Conservation (phyloP, 2,329 filamentous ascomycete species). For the Xylaria arbuscula region DNA sequence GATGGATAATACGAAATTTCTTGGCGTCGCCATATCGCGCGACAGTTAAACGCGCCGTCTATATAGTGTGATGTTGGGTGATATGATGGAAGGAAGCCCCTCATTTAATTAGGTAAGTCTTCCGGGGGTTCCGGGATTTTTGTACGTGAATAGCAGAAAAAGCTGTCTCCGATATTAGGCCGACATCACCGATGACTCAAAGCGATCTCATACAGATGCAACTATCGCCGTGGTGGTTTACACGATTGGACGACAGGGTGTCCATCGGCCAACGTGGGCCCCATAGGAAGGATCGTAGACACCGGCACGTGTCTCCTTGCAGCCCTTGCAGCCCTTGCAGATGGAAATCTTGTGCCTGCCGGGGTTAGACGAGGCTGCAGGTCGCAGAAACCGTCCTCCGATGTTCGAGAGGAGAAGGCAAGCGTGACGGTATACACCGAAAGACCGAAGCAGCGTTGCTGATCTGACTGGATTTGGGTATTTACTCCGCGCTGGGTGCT, state of each 20-base stretch:
- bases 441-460: conserved; percentile 29
- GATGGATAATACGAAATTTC: neutral
- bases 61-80: conserved; percentile 10
- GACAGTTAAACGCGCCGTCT: neutral
- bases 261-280: conserved; percentile 2
- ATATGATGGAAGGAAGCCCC: conserved; percentile 4
- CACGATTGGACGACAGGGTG: conserved; percentile 8
- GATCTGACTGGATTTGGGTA: conserved; percentile 17
- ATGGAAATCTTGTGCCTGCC: neutral
- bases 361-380: conserved; percentile 13
- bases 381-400: neutral
- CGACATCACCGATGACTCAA: conserved; percentile 33
- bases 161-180: conserved; percentile 17
- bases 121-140: conserved; percentile 24
- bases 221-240: neutral
- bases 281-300: neutral
- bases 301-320: neutral
- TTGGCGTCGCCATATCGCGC: conserved; percentile 2
- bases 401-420: neutral
- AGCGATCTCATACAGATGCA: neutral
- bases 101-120: conserved; percentile 18
- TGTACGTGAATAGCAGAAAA: neutral
- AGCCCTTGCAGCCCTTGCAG: neutral
- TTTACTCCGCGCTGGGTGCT: conserved; percentile 30
- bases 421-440: conserved; percentile 10